Base-by-base conservation (phyloP, 306 rosid species). In the Cucurbita maxima region DNA sequence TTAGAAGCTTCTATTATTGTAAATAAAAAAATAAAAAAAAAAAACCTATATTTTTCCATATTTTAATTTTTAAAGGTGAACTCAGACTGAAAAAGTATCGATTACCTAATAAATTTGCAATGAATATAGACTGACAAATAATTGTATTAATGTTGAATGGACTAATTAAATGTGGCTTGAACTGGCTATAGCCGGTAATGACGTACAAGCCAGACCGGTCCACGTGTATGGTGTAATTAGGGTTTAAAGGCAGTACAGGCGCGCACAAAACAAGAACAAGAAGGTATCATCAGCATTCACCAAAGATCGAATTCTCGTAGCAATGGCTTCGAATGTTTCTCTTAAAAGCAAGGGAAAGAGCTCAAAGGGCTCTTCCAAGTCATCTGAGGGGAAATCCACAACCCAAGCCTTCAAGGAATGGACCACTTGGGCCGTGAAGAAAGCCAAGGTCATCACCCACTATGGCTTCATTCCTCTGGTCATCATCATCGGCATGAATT, bases 381-480 rank as follows among this genome's bases (percentile, higher is more conserved):
- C 73, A 14, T 14, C 85, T 4, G 86, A 87, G 54, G 89, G 87
- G 37, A 78, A 76, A 66, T 74, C 96, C 3, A 0, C 41, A 38
- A 18, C 77, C 6, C 87, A 86, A 73, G 52, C 30, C 59, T 9
- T 89, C 50, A 95, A 91, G 85, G 90, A 91, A 50, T 89, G 99
- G 99, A 88, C 84, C 55, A 87, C 88, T 0, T 95, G 96, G 99
- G 12, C 87, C 0, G 66, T 91, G 74, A 83, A 84, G 79, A 95
- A 91, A 76, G 92, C 89, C 15, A 95, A 91, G 81, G 96, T 95
- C 71, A 41, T 84, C 47, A 86, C 96, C 37, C 96, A 95, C 81
- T 95, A 89, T 14, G 99, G 99, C 48, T 95, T 95, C 86, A 95
- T 95, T 19, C 99, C 99, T 19, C 20, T 89, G 80, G 82, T 95